Evolutionary conservation across 1,139 yeast species (phyloP).

Genomic region (Pneumocystis murina): DNA sequence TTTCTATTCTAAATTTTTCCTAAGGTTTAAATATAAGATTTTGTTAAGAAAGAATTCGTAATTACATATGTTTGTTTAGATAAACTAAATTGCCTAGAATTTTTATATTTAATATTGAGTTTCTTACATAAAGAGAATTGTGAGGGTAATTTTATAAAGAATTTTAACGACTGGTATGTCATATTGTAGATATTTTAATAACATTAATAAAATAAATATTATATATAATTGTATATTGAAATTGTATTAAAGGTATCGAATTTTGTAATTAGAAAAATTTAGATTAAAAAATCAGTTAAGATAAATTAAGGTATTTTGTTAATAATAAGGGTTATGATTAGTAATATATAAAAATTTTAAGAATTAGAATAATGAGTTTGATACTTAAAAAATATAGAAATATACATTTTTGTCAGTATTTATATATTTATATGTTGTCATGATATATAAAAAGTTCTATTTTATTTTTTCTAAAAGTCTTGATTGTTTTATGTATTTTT

Average conservation of each 20-base stretch:
- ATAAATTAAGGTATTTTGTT: too few species aligned
- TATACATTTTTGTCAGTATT: not conserved
- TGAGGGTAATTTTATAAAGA: not conserved
- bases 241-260: too few species aligned
- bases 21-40: not conserved
- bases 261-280: too few species aligned
- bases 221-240: not conserved
- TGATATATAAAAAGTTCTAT: too few species aligned
- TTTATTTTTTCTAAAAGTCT: too few species aligned
- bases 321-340: too few species aligned
- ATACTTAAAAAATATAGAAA: not conserved
- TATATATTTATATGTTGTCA: too few species aligned
- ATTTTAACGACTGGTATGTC: not conserved
- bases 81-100: not conserved
- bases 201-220: not conserved
- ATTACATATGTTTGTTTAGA: not conserved
- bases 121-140: not conserved
- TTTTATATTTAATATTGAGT: not conserved
- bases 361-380: not conserved
- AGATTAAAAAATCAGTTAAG: too few species aligned
- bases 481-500: not conserved
- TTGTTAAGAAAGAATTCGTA: not conserved
- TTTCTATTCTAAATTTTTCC: constrained; percentile 48
- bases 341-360: not conserved
- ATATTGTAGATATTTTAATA: not conserved